Evolutionary conservation across 148 eudicot species (phyloP), one percentile per base, ranked within the genome.

Genomic region (Arbutus unedo): DNA sequence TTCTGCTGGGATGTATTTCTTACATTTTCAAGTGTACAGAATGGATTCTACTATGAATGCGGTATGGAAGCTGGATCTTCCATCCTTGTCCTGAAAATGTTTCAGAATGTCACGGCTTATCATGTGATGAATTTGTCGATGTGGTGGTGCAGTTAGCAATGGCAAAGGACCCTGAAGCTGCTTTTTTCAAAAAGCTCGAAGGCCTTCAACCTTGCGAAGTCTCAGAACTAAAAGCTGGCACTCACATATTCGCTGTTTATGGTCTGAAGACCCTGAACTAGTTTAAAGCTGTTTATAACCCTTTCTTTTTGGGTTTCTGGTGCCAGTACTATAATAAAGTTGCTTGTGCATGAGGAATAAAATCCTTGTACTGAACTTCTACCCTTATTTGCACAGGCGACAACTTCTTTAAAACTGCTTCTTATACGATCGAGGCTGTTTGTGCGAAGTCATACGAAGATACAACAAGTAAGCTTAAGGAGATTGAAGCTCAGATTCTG

Each of bases 91-190:
- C 56, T 8, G 53, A 71, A 13, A 14, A 15, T 66, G 15, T 71
- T 25, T 76, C 6, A 66, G 0, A 14, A 81, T 50, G 25, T n/a
- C 23, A 50, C 50, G 54, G 60, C 50, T 86, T 76, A 54, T 21
- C 56, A 16, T 51, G 11, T 62, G 54, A 21, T 59, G 45, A 74
- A 21, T 82, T 76, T 57, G 48, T 79, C 23, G 62, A 45, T 82
- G 70, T 83, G 81, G 13, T 73, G 83, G 45, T 84, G 82, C 89
- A 96, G 98, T 90, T 96, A 88, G 99, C 99, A 50, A 96, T 96
- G 95, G 97, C 99, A 14, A 96, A 96, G 88, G 99, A 96, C 83
- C 98, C 99, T 70, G 99, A 96, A 89, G 94, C 99, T 84, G 97
- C 98, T 78, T 96, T 96, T 88, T 96, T 96, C 81, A 96, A 96